Conservation (phyloP, 225 moss, liverwort and hornwort genomes). For the Pseudoscleropodium purum region DNA sequence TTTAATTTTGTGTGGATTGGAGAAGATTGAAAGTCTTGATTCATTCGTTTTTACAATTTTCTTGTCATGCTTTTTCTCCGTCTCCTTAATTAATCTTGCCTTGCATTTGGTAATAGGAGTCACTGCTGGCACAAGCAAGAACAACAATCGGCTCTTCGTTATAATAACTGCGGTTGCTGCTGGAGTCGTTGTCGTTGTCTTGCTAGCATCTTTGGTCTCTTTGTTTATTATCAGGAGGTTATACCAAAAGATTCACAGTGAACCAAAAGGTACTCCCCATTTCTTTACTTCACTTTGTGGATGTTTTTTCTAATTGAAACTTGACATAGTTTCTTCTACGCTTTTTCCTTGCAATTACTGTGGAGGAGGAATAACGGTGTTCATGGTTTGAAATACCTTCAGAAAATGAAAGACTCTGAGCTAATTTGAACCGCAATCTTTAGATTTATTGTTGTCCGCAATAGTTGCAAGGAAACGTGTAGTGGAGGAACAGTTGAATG, state of each 20-base stretch:
- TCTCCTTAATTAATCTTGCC: background rate
- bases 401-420: no score
- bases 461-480: background rate
- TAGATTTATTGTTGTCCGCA: background rate
- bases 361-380: no score
- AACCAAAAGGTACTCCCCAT: background rate
- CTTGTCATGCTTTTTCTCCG: background rate
- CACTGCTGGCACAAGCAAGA: background rate
- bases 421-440: background rate
- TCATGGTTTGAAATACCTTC: background rate
- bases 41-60: background rate
- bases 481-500: background rate
- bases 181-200: background rate
- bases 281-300: background rate
- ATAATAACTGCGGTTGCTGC: background rate
- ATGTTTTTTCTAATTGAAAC: background rate
- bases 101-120: background rate
- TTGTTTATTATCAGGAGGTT: background rate
- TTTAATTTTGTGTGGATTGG: background rate
- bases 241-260: background rate
- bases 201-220: slow-evolving; percentile 4
- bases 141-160: background rate
- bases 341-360: no score
- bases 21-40: background rate
- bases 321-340: no score